phyloP scores from a whole-genome alignment of 768 basidiomycete genomes.

The Candolleomyces eurysporus region DNA sequence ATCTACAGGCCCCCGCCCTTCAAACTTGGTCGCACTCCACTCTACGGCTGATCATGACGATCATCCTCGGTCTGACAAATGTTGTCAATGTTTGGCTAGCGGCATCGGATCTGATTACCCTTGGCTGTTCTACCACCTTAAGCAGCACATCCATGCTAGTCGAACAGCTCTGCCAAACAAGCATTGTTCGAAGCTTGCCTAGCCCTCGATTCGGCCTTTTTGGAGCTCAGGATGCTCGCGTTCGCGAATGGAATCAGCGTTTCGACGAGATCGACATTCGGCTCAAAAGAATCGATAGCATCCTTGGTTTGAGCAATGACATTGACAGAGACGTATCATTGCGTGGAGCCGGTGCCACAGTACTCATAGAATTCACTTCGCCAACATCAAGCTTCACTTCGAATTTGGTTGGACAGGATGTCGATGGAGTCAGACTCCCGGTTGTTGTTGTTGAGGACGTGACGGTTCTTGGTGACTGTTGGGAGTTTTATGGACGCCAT shows the following conservation, averaged over 20 bases:
- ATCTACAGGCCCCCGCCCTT: too few relatives aligned
- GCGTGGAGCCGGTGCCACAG: neutral
- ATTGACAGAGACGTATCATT: neutral
- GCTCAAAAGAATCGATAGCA: neutral
- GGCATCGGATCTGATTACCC: too few relatives aligned
- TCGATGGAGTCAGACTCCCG: neutral
- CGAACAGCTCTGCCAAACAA: neutral
- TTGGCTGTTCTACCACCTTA: too few relatives aligned
- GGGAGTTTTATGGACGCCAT: neutral
- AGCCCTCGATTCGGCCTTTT: neutral
- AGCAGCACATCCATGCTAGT: too few relatives aligned
- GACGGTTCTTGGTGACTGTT: neutral
- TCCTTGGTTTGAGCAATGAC: neutral
- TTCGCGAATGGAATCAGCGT: neutral
- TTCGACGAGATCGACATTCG: neutral
- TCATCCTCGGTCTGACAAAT: too few relatives aligned
- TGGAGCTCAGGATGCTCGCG: neutral
- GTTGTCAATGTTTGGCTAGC: too few relatives aligned
- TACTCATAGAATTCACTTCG: neutral
- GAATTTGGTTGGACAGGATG: neutral
- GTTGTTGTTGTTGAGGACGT: neutral
- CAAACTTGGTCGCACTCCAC: too few relatives aligned
- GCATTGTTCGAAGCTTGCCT: neutral
- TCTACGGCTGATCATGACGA: too few relatives aligned
- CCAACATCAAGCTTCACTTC: neutral